A percentile compares a stretch with the other conserved stretches of the same genome.
Conservation (phyloP, 73 alveolate species). For the Breviolum minutum region DNA sequence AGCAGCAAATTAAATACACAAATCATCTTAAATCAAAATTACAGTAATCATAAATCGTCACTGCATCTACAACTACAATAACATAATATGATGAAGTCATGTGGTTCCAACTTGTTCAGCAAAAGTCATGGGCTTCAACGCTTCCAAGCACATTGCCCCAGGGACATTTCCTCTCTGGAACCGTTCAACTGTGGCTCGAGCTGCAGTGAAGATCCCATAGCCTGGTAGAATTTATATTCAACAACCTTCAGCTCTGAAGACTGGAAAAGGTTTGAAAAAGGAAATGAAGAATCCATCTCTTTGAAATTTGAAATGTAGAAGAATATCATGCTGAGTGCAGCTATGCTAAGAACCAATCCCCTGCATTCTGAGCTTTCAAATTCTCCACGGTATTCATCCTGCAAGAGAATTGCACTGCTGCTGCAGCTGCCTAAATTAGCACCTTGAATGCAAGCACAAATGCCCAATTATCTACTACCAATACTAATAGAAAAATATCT, state of each 20-base stretch:
- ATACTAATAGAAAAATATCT: not conserved
- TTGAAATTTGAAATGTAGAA: too few relatives aligned
- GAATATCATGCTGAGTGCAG: too few relatives aligned
- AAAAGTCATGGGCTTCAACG: not conserved
- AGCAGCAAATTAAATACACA: too few relatives aligned
- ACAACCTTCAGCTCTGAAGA: not conserved
- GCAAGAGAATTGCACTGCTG: not conserved
- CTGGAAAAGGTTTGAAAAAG: not conserved
- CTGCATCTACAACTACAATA: not conserved
- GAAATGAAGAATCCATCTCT: not conserved
- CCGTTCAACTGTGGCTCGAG: not conserved
- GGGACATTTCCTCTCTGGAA: too few relatives aligned
- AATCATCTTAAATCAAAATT: too few relatives aligned
- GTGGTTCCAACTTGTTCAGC: not conserved
- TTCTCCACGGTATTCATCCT: conserved; percentile 38
- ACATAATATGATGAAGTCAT: not conserved
- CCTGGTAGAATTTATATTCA: not conserved
- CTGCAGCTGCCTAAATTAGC: too few relatives aligned
- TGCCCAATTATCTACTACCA: not conserved
- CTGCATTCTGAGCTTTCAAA: conserved; percentile 26
- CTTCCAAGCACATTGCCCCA: too few relatives aligned
- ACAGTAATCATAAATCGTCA: not conserved
- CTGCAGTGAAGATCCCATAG: conserved; percentile 25
- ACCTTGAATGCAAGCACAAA: not conserved
- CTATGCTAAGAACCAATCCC: not conserved